phyloP scores from a whole-genome alignment of 1,139 yeast species.

The Geotrichum reessii region DNA sequence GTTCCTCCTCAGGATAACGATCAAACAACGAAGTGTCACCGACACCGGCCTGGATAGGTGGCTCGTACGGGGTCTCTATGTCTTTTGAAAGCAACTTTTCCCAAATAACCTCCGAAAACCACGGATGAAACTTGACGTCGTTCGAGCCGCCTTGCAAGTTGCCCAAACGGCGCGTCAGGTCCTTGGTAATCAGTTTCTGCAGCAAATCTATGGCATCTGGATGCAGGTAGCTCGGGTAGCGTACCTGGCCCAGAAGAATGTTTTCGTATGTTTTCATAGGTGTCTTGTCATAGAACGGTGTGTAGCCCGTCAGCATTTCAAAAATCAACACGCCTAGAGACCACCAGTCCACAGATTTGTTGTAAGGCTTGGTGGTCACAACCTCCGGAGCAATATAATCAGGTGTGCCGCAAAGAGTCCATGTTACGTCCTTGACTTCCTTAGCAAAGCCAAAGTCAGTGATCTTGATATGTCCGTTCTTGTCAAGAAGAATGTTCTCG shows the following conservation, averaged over 20 bases:
- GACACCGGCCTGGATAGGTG: constrained; percentile 91
- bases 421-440: constrained; percentile 88
- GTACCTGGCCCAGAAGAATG: constrained; percentile 76
- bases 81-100: constrained; percentile 79
- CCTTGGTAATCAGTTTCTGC: constrained; percentile 75
- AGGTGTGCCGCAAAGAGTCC: constrained; percentile 95
- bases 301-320: constrained; percentile 95
- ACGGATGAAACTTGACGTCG: constrained; percentile 83
- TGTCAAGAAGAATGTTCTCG: constrained; percentile 84
- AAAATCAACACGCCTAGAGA: constrained; percentile 86
- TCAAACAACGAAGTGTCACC: constrained; percentile 95
- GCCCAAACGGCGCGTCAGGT: constrained; percentile 82
- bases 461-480: constrained; percentile 87
- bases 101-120: constrained; percentile 97
- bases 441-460: constrained; percentile 97
- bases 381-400: constrained; percentile 96
- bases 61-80: constrained; percentile 96
- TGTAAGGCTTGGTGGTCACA: constrained; percentile 91
- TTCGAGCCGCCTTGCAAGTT: constrained; percentile 83
- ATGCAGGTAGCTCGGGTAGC: constrained; percentile 80
- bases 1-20: constrained; percentile 87
- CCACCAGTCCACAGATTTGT: constrained; percentile 99
- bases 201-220: constrained; percentile 81
- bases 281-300: constrained; percentile 93
- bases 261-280: constrained; percentile 97